Evolutionary conservation across 2,329 filamentous ascomycete genomes (phyloP).

Genomic region (Fusarium sp.): DNA sequence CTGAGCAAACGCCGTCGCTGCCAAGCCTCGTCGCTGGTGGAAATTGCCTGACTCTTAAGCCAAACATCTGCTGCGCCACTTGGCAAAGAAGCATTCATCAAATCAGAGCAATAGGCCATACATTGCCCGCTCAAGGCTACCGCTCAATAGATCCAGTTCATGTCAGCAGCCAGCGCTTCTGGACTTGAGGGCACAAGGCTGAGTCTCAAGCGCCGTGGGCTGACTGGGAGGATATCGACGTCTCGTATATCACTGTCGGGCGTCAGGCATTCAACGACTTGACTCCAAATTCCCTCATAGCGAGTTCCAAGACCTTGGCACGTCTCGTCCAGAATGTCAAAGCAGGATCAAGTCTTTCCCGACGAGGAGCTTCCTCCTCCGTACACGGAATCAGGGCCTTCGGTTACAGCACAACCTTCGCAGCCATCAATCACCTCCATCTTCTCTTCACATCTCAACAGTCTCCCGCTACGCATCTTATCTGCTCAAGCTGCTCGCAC

Average conservation of each 20-base stretch:
- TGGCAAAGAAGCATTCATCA: background rate
- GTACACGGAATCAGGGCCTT: constrained; percentile 40
- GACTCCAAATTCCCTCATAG: background rate
- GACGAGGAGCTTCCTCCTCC: constrained; percentile 47
- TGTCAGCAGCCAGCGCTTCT: constrained; percentile 7
- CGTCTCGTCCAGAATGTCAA: constrained; percentile 29
- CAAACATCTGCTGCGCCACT: constrained; percentile 30
- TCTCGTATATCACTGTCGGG: constrained; percentile 24
- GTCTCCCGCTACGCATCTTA: constrained; percentile 57
- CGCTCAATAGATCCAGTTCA: constrained; percentile 4
- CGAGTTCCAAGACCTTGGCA: constrained; percentile 13
- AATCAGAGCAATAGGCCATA: constrained; percentile 2
- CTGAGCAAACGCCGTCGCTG: constrained; percentile 8
- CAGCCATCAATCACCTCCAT: constrained; percentile 46
- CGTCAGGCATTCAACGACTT: constrained; percentile 12
- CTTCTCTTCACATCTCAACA: constrained; percentile 55
- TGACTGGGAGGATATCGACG: constrained; percentile 6
- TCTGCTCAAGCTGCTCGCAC: constrained; percentile 52
- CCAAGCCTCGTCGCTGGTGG: constrained; percentile 20
- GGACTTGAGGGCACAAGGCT: constrained; percentile 30
- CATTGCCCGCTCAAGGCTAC: constrained; percentile 32
- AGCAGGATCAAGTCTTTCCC: constrained; percentile 2
- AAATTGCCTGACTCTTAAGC: constrained; percentile 22
- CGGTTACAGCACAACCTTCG: constrained; percentile 6
- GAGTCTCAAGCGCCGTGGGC: constrained; percentile 25